Evolutionary conservation across 345 rosid species (phyloP), one percentile per base, ranked within the genome.

Genomic region (Hypericum androsaemum): DNA sequence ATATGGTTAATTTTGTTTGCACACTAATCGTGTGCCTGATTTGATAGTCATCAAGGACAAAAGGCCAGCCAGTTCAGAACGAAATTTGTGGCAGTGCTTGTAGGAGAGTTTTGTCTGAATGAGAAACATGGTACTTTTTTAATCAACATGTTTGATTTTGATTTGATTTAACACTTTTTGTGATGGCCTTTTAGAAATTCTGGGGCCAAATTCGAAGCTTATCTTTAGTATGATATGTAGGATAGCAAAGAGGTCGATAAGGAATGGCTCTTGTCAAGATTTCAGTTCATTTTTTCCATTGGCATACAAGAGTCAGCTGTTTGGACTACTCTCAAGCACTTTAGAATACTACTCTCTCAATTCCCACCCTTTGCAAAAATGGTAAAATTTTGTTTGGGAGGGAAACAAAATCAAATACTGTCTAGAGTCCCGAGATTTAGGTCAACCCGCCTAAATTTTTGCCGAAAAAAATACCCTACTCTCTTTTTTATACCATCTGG

Each of bases 271-370:
- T 22, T 22, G 4, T n/a, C 32, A 22, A 22, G 32, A 22, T 22
- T 22, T 22, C 4, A 22, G 32, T 1, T 22, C 32, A 22, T 22
- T 22, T 22, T 22, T 22, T 22, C 32, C 32, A 22, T 22, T 22
- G 32, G 32, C 32, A 22, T 22, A 44, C 42, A 54, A 6, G 36
- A 45, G 39, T 6, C 12, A 46, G 7, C 12, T 46, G 16, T 17
- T 62, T 41, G n/a, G 54, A 41, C 14, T 52, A 54, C 16, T 55
- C 22, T 48, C 14, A 16, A 12, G 45, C 8, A 38, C 9, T 41
- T 42, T 41, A 5, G 36, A 22, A 37, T 7, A 44, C 17, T 28
- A 11, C 5, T 7, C 42, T 14, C 39, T 35, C n/a, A n/a, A n/a
- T n/a, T n/a, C n/a, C n/a, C n/a, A n/a, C n/a, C n/a, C n/a, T n/a